phyloP scores from a whole-genome alignment of 1,284 basidiomycete species.

The Schizopora paradoxa region DNA sequence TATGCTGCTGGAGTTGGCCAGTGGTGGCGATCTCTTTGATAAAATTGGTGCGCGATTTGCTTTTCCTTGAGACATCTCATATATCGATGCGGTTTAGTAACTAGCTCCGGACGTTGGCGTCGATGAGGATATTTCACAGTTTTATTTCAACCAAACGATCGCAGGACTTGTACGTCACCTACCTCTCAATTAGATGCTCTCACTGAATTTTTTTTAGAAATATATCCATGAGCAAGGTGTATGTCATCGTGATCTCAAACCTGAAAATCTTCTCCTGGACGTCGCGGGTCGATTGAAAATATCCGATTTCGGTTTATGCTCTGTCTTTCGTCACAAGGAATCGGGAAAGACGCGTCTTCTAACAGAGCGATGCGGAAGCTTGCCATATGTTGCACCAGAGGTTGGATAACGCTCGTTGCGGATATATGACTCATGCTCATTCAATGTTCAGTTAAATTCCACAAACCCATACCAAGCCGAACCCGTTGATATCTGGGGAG shows the following conservation, averaged over 20 bases:
- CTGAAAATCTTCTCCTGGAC: conserved; percentile 88
- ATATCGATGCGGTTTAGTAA: background rate
- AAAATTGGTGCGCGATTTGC: conserved; percentile 75
- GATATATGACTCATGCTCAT: background rate
- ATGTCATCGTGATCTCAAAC: conserved; percentile 95
- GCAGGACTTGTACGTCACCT: conserved; percentile 58
- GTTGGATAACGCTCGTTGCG: conserved; percentile 36
- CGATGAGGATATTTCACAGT: conserved; percentile 83
- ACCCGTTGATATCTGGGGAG: conserved; percentile 93
- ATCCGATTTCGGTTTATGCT: conserved; percentile 92
- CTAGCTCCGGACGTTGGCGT: conserved; percentile 84
- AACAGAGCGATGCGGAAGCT: conserved; percentile 84
- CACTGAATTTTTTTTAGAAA: conserved; percentile 38
- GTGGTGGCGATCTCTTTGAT: conserved; percentile 95
- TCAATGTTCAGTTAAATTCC: conserved; percentile 38
- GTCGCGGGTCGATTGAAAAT: conserved; percentile 81
- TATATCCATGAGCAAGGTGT: conserved; percentile 90
- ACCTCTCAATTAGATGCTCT: conserved; percentile 2
- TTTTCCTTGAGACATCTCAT: background rate
- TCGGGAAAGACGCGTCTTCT: conserved; percentile 66
- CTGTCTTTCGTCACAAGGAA: conserved; percentile 88
- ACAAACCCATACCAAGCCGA: conserved; percentile 78
- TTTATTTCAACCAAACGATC: conserved; percentile 89
- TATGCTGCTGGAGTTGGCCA: conserved; percentile 89
- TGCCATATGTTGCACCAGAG: conserved; percentile 95